phyloP scores from a whole-genome alignment of 768 basidiomycete species.

The Boletus reticulatus region DNA sequence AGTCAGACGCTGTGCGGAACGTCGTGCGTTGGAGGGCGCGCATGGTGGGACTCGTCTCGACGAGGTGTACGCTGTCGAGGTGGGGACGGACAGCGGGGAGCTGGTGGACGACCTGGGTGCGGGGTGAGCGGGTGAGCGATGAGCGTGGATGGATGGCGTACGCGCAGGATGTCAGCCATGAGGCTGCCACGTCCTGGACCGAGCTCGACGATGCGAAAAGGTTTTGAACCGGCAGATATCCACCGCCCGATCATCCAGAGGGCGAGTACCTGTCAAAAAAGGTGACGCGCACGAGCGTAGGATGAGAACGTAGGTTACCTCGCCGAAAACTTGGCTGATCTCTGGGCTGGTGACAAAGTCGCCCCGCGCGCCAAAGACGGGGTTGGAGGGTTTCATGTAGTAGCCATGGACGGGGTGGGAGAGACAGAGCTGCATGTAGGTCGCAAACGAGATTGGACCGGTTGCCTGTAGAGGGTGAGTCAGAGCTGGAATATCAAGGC shows the following conservation, averaged over 20 bases:
- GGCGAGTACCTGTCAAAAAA: conserved; percentile 64
- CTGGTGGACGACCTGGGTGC: conserved; percentile 48
- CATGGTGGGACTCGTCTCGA: conserved; percentile 78
- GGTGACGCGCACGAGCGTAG: neutral
- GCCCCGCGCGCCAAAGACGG: conserved; percentile 81
- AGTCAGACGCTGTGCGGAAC: conserved; percentile 35
- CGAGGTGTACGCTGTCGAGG: conserved; percentile 61
- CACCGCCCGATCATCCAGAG: conserved; percentile 86
- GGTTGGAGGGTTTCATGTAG: conserved; percentile 73
- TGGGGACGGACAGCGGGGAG: conserved; percentile 36
- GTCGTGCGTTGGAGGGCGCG: conserved; percentile 57
- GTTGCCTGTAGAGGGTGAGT: conserved; percentile 53
- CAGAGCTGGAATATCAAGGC: neutral
- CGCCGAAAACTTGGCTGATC: conserved; percentile 94
- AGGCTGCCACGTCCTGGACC: conserved; percentile 94
- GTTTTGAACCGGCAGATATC: conserved; percentile 48
- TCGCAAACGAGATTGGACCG: conserved; percentile 84
- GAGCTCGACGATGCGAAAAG: conserved; percentile 79
- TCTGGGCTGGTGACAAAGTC: conserved; percentile 98
- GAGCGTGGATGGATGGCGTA: conserved; percentile 28
- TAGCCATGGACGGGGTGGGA: conserved; percentile 90
- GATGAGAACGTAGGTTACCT: conserved; percentile 52
- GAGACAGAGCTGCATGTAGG: conserved; percentile 91
- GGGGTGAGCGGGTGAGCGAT: neutral
- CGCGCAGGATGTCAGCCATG: conserved; percentile 85